These are phyloP conservation scores for Boletus pseudo-olivaceus DNA, from an alignment of 768 basidiomycete genomes.

Conservation along the genomic window DNA sequence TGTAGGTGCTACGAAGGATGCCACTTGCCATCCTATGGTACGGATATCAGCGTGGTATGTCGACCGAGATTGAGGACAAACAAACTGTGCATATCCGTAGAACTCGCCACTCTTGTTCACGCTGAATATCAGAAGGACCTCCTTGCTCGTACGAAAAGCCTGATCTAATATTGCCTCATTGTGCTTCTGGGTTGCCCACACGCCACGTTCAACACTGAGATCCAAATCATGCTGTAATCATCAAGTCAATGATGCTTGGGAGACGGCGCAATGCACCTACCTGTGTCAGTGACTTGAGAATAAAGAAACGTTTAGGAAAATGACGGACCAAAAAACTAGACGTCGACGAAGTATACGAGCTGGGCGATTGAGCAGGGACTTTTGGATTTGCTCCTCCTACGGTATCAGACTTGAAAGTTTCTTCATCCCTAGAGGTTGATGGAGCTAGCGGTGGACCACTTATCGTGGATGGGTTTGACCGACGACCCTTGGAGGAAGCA, in stretches of 20 bases:
- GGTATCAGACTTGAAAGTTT: slow-evolving; percentile 5
- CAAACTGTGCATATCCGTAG: slow-evolving; percentile 83
- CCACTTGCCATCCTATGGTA: slow-evolving; percentile 60
- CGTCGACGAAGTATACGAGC: slow-evolving; percentile 75
- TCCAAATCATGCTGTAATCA: slow-evolving; percentile 67
- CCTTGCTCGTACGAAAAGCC: slow-evolving; percentile 85
- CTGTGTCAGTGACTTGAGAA: slow-evolving; percentile 83
- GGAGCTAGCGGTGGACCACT: slow-evolving; percentile 17
- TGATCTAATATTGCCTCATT: slow-evolving; percentile 90
- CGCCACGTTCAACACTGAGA: slow-evolving; percentile 67
- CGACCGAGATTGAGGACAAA: slow-evolving; percentile 12
- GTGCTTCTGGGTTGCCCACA: slow-evolving; percentile 93
- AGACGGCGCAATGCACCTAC: slow-evolving; percentile 37
- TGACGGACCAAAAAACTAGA: slow-evolving; percentile 73
- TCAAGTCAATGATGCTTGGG: neutral
- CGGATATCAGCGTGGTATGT: neutral
- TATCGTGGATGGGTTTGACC: neutral
- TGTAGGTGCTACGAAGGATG: slow-evolving; percentile 48
- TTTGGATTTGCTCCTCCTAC: neutral
- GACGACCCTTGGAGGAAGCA: neutral
- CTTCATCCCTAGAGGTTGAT: slow-evolving; percentile 41
- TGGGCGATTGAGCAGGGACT: slow-evolving; percentile 42
- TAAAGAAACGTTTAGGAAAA: slow-evolving; percentile 90
- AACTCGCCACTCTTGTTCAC: slow-evolving; percentile 95
- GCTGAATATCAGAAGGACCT: slow-evolving; percentile 87